Percentiles rank a stretch among this genome's conserved stretches.
These are phyloP conservation scores for Rhynchospora tenuis DNA, from an alignment of 176 grass and related monocot species.

Conservation along the genomic window DNA sequence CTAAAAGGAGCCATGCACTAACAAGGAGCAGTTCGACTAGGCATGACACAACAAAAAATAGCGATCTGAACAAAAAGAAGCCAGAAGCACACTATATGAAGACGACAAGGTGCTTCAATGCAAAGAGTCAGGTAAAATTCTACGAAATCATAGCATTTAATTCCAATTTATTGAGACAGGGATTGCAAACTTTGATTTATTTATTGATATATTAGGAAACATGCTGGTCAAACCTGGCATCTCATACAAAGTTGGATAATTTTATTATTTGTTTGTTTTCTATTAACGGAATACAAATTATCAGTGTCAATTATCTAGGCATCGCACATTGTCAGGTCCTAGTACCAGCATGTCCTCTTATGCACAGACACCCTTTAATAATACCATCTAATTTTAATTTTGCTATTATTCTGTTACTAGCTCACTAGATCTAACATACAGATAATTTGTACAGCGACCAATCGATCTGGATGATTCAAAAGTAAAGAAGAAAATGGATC, in stretches of 20 bases:
- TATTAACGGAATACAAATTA: neutral
- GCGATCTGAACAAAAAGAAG: slow-evolving; percentile 6
- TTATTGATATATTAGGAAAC: neutral
- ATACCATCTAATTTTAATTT: neutral
- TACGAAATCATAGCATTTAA: no score
- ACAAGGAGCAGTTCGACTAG: slow-evolving; percentile 15
- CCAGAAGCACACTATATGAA: slow-evolving; percentile 12
- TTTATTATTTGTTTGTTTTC: neutral
- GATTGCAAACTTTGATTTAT: neutral
- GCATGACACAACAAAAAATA: neutral
- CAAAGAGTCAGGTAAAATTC: slow-evolving; percentile 15
- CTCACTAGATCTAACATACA: neutral
- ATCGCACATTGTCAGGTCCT: neutral
- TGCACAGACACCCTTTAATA: neutral
- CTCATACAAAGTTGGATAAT: neutral
- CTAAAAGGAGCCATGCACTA: neutral
- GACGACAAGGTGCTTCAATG: slow-evolving; percentile 15
- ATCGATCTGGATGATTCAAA: slow-evolving; percentile 6
- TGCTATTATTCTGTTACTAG: neutral
- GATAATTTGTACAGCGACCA: neutral
- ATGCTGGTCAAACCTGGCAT: neutral
- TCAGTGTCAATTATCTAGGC: neutral
- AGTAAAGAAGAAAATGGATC: slow-evolving; percentile 18
- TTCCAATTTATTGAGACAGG: no score
- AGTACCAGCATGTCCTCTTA: neutral